Conservation (phyloP, 2,329 filamentous ascomycete species). For the Colletotrichum sidae region DNA sequence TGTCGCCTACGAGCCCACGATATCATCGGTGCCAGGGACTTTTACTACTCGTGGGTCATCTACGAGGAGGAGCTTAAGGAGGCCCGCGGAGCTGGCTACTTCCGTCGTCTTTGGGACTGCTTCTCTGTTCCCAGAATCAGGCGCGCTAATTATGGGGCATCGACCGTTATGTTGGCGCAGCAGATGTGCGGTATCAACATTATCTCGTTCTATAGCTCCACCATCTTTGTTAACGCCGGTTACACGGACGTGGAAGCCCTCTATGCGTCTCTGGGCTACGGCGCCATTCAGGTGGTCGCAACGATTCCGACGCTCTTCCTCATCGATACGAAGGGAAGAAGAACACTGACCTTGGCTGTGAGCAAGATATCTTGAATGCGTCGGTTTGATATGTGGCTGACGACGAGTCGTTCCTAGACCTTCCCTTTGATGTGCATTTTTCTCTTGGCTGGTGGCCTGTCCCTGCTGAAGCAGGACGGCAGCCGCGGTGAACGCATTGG, state of each 20-base stretch:
- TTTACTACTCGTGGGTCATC: slow-evolving; percentile 51
- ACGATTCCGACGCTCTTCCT: slow-evolving; percentile 65
- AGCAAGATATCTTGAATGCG: not conserved
- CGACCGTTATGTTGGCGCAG: slow-evolving; percentile 82
- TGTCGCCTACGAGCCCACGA: slow-evolving; percentile 49
- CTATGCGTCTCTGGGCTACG: slow-evolving; percentile 59
- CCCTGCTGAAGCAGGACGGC: slow-evolving; percentile 55
- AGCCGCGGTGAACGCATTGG: slow-evolving; percentile 47
- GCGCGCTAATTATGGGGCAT: slow-evolving; percentile 79
- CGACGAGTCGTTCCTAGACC: slow-evolving; percentile 55
- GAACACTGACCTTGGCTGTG: slow-evolving; percentile 7
- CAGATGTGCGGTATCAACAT: slow-evolving; percentile 79
- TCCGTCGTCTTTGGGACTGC: slow-evolving; percentile 60
- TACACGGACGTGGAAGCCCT: slow-evolving; percentile 62
- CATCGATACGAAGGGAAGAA: slow-evolving; percentile 61
- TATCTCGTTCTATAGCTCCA: slow-evolving; percentile 80
- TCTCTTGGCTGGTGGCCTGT: slow-evolving; percentile 65
- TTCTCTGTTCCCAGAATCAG: slow-evolving; percentile 77
- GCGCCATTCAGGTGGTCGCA: slow-evolving; percentile 56
- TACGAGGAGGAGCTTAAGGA: slow-evolving; percentile 47
- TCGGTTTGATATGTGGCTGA: too few relatives aligned
- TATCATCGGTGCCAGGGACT: slow-evolving; percentile 56
- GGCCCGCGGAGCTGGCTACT: slow-evolving; percentile 44
- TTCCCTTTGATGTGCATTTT: slow-evolving; percentile 71
- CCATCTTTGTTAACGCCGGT: slow-evolving; percentile 71